Conservation (phyloP, 495 filamentous ascomycete species). For the Achaetomiella virescens region DNA sequence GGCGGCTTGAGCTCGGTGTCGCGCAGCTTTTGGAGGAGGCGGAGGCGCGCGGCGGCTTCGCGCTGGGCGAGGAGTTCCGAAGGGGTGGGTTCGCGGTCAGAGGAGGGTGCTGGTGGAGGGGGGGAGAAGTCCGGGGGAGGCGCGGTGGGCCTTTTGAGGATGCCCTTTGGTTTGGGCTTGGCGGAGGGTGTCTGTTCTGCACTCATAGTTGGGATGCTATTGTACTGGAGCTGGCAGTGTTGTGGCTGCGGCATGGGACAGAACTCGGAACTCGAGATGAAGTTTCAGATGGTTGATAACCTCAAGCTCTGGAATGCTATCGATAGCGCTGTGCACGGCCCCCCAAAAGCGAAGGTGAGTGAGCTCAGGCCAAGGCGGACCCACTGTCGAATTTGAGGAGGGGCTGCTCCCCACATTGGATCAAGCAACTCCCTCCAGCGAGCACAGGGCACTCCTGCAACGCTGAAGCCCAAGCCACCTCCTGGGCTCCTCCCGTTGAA, state of each 20-base stretch:
- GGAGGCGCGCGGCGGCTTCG: slow-evolving; percentile 31
- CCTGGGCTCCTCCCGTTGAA: slow-evolving; percentile 14
- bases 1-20: slow-evolving; percentile 62
- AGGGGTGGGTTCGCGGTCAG: slow-evolving; percentile 5
- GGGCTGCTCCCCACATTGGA: neutral
- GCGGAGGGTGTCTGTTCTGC: neutral
- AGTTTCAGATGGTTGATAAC: neutral
- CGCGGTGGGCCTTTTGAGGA: slow-evolving; percentile 11
- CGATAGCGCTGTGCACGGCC: too few species aligned
- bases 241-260: neutral
- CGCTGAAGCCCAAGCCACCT: slow-evolving; percentile 22
- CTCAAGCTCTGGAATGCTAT: neutral
- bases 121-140: neutral
- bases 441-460: neutral
- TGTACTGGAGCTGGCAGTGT: neutral
- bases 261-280: neutral
- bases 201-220: neutral
- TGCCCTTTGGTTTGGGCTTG: slow-evolving; percentile 8
- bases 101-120: neutral
- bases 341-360: too few species aligned
- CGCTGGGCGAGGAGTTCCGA: slow-evolving; percentile 28
- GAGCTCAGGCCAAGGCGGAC: too few species aligned
- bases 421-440: neutral
- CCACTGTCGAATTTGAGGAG: neutral
- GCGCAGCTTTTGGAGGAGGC: slow-evolving; percentile 61